Evolutionary conservation across 2,329 filamentous ascomycete genomes (phyloP).

Genomic region (Phaeosphaeria sp.): DNA sequence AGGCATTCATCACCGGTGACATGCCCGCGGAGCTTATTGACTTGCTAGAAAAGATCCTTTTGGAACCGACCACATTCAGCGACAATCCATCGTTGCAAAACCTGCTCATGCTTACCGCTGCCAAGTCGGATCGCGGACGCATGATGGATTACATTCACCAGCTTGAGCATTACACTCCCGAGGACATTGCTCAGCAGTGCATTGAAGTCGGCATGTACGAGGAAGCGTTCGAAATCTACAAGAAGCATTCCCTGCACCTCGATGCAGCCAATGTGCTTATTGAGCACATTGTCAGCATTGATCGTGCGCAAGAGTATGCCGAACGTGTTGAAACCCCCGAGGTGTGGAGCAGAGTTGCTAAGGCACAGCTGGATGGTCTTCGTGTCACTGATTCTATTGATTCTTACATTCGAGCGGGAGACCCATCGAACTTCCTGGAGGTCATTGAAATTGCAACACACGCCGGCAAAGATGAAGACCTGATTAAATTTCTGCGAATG

Average conservation of each 20-base stretch:
- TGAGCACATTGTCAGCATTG: constrained; percentile 96
- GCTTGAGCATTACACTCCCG: constrained; percentile 85
- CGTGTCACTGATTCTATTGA: constrained; percentile 92
- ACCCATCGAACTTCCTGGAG: constrained; percentile 91
- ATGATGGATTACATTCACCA: constrained; percentile 97
- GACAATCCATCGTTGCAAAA: constrained; percentile 98
- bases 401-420: constrained; percentile 94
- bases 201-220: constrained; percentile 95
- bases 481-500: constrained; percentile 97
- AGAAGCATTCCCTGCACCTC: constrained; percentile 91
- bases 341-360: constrained; percentile 98
- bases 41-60: constrained; percentile 96
- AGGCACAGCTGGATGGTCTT: constrained; percentile 95
- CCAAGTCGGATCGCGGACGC: constrained; percentile 92
- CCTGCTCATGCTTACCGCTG: constrained; percentile 92
- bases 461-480: constrained; percentile 96
- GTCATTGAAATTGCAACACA: constrained; percentile 96
- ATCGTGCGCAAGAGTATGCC: constrained; percentile 93
- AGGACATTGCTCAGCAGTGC: constrained; percentile 91
- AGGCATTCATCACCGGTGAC: constrained; percentile 89
- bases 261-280: constrained; percentile 91
- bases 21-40: constrained; percentile 95
- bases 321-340: constrained; percentile 93
- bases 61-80: constrained; percentile 98
- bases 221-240: constrained; percentile 98